Evolutionary conservation across 2,329 filamentous ascomycete species (phyloP).

Genomic region (Zasmidium cellare): DNA sequence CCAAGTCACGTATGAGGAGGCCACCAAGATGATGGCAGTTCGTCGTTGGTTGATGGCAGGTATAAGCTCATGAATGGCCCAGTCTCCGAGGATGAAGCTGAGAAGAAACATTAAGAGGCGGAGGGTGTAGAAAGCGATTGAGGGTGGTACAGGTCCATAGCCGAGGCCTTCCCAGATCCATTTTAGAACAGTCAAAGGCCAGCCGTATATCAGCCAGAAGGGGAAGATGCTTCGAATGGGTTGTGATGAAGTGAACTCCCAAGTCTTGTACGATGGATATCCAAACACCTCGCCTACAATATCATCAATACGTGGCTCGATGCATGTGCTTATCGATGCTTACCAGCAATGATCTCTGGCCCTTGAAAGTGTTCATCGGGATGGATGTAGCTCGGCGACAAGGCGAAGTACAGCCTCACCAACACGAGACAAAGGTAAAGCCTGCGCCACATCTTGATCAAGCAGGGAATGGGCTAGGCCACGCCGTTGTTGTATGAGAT

Average conservation of each 20-base stretch:
- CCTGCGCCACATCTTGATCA: conserved; percentile 77
- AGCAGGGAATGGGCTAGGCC: not conserved
- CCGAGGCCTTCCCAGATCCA: conserved; percentile 91
- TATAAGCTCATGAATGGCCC: conserved; percentile 91
- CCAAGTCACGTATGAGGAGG: conserved; percentile 98
- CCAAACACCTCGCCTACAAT: conserved; percentile 80
- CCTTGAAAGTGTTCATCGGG: conserved; percentile 99
- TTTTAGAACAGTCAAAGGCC: conserved; percentile 88
- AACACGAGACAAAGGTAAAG: conserved; percentile 76
- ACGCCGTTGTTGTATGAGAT: not conserved
- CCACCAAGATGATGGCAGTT: conserved; percentile 77
- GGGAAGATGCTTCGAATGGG: conserved; percentile 96
- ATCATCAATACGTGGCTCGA: not conserved
- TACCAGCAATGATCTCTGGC: conserved; percentile 94
- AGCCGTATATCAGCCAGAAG: conserved; percentile 90
- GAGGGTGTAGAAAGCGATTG: conserved; percentile 84
- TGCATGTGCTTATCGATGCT: conserved; percentile 33
- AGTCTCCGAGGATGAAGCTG: conserved; percentile 96
- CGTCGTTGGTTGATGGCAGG: conserved; percentile 70
- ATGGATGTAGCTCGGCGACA: conserved; percentile 94
- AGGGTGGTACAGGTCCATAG: conserved; percentile 75
- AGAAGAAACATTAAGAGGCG: conserved; percentile 88
- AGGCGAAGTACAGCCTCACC: conserved; percentile 87
- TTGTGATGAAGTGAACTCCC: conserved; percentile 88
- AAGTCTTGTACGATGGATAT: conserved; percentile 85